Conservation (phyloP, 2,329 filamentous ascomycete genomes). For the Chrysosporium keratinophilum region DNA sequence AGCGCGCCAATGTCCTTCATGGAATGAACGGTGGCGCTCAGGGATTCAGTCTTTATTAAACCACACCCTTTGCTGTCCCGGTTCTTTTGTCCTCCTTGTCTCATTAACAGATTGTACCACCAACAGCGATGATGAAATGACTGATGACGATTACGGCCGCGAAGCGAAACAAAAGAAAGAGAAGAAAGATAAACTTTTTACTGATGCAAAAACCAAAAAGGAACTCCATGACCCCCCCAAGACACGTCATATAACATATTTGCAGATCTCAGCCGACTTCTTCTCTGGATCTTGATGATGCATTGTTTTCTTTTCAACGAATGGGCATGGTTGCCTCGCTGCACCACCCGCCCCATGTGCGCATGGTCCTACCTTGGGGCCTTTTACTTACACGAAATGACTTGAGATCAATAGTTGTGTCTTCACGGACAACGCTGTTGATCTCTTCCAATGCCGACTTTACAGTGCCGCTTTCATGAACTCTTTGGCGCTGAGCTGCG, state of each 20-base stretch:
- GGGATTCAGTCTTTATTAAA: conserved; percentile 13
- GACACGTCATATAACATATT: conserved; percentile 7
- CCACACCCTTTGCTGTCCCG: conserved; percentile 1
- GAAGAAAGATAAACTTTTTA: conserved; percentile 2
- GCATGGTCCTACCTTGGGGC: conserved; percentile 1
- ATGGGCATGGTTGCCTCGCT: not conserved
- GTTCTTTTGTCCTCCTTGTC: conserved; percentile 8
- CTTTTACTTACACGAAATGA: conserved; percentile 1
- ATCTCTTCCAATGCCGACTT: not conserved
- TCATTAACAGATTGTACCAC: conserved; percentile 11
- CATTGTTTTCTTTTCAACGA: conserved; percentile 1
- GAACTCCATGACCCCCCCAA: not conserved
- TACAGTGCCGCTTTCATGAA: conserved; percentile 3
- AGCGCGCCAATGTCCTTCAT: conserved; percentile 17
- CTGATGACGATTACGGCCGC: conserved; percentile 12
- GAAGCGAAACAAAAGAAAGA: conserved; percentile 7
- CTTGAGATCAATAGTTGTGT: not conserved
- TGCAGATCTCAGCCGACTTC: not conserved
- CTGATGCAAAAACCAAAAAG: not conserved
- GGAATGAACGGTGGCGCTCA: conserved; percentile 15
- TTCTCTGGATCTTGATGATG: conserved; percentile 11
- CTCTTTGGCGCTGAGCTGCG: not conserved
- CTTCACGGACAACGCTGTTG: not conserved
- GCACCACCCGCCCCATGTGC: conserved; percentile 5
- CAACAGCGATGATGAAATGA: conserved; percentile 11